Percentiles rank a stretch among this genome's conserved stretches.
Evolutionary conservation across 2,329 filamentous ascomycete genomes (phyloP).

Genomic region (Onygenales sp.): DNA sequence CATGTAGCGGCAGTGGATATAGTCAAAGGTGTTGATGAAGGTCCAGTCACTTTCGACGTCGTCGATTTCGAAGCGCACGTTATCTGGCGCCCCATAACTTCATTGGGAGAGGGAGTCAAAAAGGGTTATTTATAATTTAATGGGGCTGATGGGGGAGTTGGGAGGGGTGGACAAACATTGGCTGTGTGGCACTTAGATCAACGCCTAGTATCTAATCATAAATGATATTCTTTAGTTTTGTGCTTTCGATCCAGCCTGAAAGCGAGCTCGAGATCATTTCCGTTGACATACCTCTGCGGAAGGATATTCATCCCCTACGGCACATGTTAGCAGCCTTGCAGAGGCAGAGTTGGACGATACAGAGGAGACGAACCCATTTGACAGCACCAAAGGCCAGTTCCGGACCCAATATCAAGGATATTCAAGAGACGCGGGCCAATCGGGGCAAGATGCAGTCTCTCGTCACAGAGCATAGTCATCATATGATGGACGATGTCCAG

Average conservation of each 20-base stretch:
- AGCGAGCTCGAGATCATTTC: background rate
- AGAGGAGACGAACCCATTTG: slow-evolving; percentile 17
- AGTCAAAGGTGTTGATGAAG: slow-evolving; percentile 45
- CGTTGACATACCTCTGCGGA: slow-evolving; percentile 7
- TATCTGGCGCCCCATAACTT: slow-evolving; percentile 43
- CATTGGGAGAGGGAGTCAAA: background rate
- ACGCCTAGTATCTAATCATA: slow-evolving; percentile 1
- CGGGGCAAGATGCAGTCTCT: slow-evolving; percentile 23
- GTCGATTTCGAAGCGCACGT: slow-evolving; percentile 52
- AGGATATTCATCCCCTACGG: slow-evolving; percentile 14
- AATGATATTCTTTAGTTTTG: slow-evolving; percentile 5
- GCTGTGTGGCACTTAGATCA: slow-evolving; percentile 3
- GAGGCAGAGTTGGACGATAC: background rate
- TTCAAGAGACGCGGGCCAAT: slow-evolving; percentile 10
- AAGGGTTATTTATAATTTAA: slow-evolving; percentile 5
- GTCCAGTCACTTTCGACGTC: slow-evolving; percentile 53
- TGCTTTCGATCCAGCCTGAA: background rate
- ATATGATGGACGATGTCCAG: slow-evolving; percentile 31
- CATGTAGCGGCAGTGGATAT: slow-evolving; percentile 46
- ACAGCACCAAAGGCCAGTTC: slow-evolving; percentile 22
- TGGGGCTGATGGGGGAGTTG: background rate
- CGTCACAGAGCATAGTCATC: slow-evolving; percentile 13
- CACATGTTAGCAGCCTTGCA: background rate
- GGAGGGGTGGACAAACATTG: background rate
- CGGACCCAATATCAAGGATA: slow-evolving; percentile 22